Evolutionary conservation across 2,329 filamentous ascomycete genomes (phyloP), one percentile per base, ranked within the genome.

Genomic region (Pseudophaeomoniella oleicola): DNA sequence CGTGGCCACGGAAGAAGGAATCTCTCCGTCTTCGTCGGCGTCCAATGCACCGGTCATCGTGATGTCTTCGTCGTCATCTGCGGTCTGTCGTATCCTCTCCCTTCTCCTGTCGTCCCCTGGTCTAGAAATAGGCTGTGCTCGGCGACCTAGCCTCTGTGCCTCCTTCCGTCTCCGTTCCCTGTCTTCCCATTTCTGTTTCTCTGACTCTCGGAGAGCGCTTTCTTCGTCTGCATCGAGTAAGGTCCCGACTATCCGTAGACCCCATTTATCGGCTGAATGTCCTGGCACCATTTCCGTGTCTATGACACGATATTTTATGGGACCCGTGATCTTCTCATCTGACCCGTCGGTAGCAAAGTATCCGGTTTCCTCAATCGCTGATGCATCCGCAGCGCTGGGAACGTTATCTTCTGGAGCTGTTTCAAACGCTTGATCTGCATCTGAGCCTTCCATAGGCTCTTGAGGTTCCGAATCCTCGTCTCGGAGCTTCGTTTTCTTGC

Each of bases 171-270:
- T 45, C 41, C 22, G 45, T 53, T 50, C 45, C 57, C 53, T 38
- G 58, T 46, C 39, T 46, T 62, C 56, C 47, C 56, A 42, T 46
- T 41, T 16, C 50, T 47, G 50, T 29, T 50, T 60, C 51, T 79
- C 73, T 41, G 71, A 63, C 5, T 66, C 63, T 33, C 72, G 60
- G 18, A 81, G 60, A 16, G 62, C 60, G 45, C 60, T 63, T 58
- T 92, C 85, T 16, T 76, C 78, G 14, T 73, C 71, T 31, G 71
- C 71, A 33, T 69, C 66, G 35, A 94, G 60, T 71, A 94, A 78
- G n/a, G 83, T 92, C 16, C 87, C 88, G 54, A 90, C 81, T 42
- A 94, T 78, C 46, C 80, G 86, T 42, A 94, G 60, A 53, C 88
- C 90, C 9, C 81, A 84, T 41, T 79, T 79, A 36, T 67, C 67